Percentiles rank a stretch among this genome's conserved stretches.
Evolutionary conservation across 2,329 filamentous ascomycete genomes (phyloP).

Genomic region (Fusarium keratoplasticum): DNA sequence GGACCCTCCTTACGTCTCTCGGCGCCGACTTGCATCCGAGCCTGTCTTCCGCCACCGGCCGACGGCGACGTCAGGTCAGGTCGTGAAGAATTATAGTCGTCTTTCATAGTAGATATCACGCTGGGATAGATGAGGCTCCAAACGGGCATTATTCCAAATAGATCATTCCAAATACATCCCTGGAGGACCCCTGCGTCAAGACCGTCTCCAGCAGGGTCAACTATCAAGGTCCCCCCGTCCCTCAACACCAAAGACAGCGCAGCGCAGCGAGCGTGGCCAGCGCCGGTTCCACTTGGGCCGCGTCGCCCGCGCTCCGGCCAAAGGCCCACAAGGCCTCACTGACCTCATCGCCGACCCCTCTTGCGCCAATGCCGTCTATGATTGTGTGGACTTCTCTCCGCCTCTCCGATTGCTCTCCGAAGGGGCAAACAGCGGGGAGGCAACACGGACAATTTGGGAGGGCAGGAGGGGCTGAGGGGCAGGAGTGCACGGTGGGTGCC

Average conservation of each 20-base stretch:
- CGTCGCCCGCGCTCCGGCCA: conserved; percentile 33
- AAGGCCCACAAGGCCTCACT: conserved; percentile 39
- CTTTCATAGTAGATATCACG: not conserved
- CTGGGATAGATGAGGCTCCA: not conserved
- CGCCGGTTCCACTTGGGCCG: conserved; percentile 37
- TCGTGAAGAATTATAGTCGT: not conserved
- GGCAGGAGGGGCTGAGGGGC: conserved; percentile 1
- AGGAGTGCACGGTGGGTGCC: not conserved
- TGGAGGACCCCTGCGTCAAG: not conserved
- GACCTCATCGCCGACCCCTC: conserved; percentile 40
- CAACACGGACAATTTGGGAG: conserved; percentile 12
- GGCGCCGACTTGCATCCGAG: conserved; percentile 38
- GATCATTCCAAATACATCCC: conserved; percentile 33
- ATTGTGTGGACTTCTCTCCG: conserved; percentile 38
- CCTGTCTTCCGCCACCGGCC: conserved; percentile 5
- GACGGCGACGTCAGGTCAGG: not conserved
- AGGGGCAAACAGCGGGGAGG: conserved; percentile 14
- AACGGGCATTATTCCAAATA: not conserved
- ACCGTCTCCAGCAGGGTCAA: conserved; percentile 7
- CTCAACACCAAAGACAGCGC: conserved; percentile 5
- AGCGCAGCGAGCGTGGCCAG: conserved; percentile 15
- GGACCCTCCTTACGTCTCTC: conserved; percentile 18
- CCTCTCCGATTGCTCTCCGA: conserved; percentile 39
- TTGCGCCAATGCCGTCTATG: conserved; percentile 31
- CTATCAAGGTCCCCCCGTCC: conserved; percentile 37